These are phyloP conservation scores for Geotrichum phurueaensis DNA, from an alignment of 1,139 yeast species.

Conservation along the genomic window DNA sequence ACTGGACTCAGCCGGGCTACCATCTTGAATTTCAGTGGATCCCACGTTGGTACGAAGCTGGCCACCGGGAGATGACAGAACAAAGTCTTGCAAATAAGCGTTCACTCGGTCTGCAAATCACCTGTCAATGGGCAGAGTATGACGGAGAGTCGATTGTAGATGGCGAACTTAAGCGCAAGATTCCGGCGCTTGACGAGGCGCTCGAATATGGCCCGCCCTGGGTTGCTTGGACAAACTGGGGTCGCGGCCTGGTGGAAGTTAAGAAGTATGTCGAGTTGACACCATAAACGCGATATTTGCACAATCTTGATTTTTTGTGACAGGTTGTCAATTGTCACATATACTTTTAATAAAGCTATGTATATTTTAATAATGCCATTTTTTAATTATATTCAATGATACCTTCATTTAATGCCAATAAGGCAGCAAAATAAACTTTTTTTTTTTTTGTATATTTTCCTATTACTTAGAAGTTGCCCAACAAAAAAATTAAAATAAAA, in stretches of 20 bases:
- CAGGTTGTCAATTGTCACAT: too few species aligned
- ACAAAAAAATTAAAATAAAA: too few species aligned
- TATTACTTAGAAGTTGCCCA: neutral
- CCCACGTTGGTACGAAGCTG: slow-evolving; percentile 53
- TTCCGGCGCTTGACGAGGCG: slow-evolving; percentile 69
- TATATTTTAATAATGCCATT: too few species aligned
- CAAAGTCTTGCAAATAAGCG: slow-evolving; percentile 20
- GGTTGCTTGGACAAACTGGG: slow-evolving; percentile 59
- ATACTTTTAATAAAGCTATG: slow-evolving; percentile 24
- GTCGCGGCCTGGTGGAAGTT: slow-evolving; percentile 60
- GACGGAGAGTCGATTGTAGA: slow-evolving; percentile 41
- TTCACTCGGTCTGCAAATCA: slow-evolving; percentile 48
- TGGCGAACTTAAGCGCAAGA: slow-evolving; percentile 37
- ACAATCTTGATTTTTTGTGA: neutral
- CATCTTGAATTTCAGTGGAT: slow-evolving; percentile 73
- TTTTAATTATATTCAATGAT: too few species aligned
- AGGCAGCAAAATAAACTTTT: too few species aligned
- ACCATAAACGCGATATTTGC: neutral
- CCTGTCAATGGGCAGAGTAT: slow-evolving; percentile 73
- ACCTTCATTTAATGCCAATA: too few species aligned
- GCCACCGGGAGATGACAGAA: slow-evolving; percentile 11
- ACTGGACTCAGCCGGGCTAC: slow-evolving; percentile 50
- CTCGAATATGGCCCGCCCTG: slow-evolving; percentile 58
- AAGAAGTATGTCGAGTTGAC: slow-evolving; percentile 41
- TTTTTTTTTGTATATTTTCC: neutral